Evolutionary conservation across 2,329 filamentous ascomycete species (phyloP), one percentile per base, ranked within the genome.

Genomic region (Curvularia eragrostidis): DNA sequence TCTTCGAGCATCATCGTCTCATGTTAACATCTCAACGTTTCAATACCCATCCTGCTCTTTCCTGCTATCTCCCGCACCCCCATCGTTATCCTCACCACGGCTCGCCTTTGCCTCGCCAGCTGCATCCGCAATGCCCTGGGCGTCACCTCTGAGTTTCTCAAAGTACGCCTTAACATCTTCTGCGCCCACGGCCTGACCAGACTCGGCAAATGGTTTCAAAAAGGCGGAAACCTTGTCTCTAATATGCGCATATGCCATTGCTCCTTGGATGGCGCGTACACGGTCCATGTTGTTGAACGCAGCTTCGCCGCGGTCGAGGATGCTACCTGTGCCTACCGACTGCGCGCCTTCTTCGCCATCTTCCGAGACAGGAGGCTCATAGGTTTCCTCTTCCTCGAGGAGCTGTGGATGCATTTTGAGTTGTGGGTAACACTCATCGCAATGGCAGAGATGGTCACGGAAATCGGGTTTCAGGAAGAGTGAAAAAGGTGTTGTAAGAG

Each of bases 81-180:
- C 72, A 15, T 44, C 55, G 21, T 24, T 46, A 18, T 66, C 74
- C 18, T 62, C 68, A 26, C 72, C 68, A 9, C 64, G 65, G 7
- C 64, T 75, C 23, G 62, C 62, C 51, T 67, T 69, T 3, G 72
- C 73, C 3, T 64, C 69, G 5, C 67, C 74, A 53, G 67, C 71
- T 24, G 75, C 75, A 5, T 73, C 74, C 63, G 70, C 65, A 26
- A 92, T 91, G 0, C 82, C 90, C 67, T 90, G 81, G 43, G 92
- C 91, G 76, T 98, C 95, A 57, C 95, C 95, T 62, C 95, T 85
- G 66, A 99, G 79, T 80, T 95, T 94, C 50, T 94, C 94, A 83
- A 99, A 99, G 75, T 97, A 97, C 2, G 87, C 87, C 77, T 97
- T 99, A 78, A 99, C 95, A 77, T 98, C 93, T 73, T 99, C 95